phyloP scores from a whole-genome alignment of 164 flowering plant species.

The Aristolochia fimbriata region DNA sequence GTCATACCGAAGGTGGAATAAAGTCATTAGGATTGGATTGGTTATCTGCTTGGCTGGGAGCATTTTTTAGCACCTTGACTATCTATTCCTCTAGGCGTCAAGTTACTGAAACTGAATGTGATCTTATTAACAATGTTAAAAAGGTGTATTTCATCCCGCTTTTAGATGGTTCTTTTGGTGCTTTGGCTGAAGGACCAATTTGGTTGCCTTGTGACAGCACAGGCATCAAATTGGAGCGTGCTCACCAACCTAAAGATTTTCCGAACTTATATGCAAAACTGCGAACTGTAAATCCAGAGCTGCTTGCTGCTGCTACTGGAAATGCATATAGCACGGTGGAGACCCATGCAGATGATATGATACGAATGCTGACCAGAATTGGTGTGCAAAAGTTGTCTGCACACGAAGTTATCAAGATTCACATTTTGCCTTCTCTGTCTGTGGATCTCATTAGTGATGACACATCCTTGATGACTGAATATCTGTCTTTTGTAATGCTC shows the following conservation, averaged over 20 bases:
- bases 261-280: conserved; percentile 54
- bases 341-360: conserved; percentile 21
- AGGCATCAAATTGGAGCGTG: conserved; percentile 29
- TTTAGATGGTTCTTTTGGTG: conserved; percentile 72
- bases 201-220: conserved; percentile 65
- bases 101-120: conserved; percentile 21
- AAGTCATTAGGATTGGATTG: conserved; percentile 57
- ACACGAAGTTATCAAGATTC: conserved; percentile 67
- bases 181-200: conserved; percentile 57
- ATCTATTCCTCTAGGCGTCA: conserved; percentile 15
- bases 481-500: conserved; percentile 62
- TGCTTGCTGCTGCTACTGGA: conserved; percentile 31
- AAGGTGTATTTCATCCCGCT: conserved; percentile 77
- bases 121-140: conserved; percentile 29
- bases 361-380: conserved; percentile 45
- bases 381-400: conserved; percentile 72
- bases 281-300: conserved; percentile 55
- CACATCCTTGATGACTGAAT: conserved; percentile 54
- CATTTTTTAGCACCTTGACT: conserved; percentile 32
- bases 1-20: conserved; percentile 35
- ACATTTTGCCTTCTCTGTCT: conserved; percentile 61
- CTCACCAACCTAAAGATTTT: conserved; percentile 34
- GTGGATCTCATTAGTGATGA: conserved; percentile 19
- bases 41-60: conserved; percentile 60
- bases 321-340: conserved; percentile 17